These are phyloP conservation scores for Suillus occidentalis DNA, from an alignment of 768 basidiomycete genomes.

Conservation along the genomic window DNA sequence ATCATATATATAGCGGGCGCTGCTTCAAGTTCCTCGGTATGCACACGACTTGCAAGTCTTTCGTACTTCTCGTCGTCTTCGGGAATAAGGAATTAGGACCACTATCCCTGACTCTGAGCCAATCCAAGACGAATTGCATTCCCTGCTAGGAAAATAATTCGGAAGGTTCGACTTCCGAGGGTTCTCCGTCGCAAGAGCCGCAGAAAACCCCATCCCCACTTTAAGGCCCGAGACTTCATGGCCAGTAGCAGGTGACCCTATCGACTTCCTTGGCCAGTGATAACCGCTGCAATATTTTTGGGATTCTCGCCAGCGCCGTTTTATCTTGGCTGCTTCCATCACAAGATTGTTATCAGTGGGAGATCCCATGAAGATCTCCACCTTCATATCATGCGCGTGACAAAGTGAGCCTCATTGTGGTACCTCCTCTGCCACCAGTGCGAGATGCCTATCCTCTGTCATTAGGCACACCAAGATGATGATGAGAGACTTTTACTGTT, in stretches of 20 bases:
- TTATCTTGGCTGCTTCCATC: neutral
- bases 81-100: neutral
- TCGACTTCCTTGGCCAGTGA: neutral
- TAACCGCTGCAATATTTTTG: neutral
- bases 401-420: neutral
- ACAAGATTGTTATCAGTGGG: neutral
- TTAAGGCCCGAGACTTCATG: neutral
- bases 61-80: too few species aligned
- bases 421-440: too few species aligned
- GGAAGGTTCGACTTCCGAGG: neutral
- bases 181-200: neutral
- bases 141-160: neutral
- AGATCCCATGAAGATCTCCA: neutral
- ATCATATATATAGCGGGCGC: neutral
- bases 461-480: neutral
- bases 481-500: neutral
- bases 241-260: neutral
- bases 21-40: neutral
- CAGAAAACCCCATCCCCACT: neutral
- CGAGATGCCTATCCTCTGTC: neutral
- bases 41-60: neutral
- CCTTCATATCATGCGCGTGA: neutral
- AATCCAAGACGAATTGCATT: neutral
- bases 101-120: neutral
- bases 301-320: neutral